phyloP scores from a whole-genome alignment of 345 rosid genomes.

The Viola odorata region DNA sequence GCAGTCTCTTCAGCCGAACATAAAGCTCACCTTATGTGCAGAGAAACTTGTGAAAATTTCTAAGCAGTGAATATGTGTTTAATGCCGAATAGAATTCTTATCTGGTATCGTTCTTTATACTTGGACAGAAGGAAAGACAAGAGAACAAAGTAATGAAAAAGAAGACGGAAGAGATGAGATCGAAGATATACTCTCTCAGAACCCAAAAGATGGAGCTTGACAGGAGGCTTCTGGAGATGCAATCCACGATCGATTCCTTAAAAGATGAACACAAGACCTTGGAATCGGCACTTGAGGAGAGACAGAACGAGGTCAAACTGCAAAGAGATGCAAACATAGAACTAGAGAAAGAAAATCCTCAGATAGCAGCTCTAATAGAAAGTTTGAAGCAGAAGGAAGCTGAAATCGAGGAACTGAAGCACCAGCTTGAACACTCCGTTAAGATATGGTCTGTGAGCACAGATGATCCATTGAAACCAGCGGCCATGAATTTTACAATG shows the following conservation, averaged over 20 bases:
- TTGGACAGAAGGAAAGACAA: slow-evolving; percentile 48
- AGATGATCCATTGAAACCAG: slow-evolving; percentile 23
- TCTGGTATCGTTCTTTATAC: background rate
- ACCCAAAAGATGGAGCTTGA: slow-evolving; percentile 48
- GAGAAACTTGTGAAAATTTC: no score
- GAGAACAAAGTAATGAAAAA: slow-evolving; percentile 31
- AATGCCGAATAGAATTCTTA: background rate
- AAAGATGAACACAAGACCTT: slow-evolving; percentile 46
- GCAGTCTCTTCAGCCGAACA: no score
- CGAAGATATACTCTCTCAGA: slow-evolving; percentile 32
- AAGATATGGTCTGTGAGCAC: slow-evolving; percentile 28
- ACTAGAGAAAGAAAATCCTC: slow-evolving; percentile 16
- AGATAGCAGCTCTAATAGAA: slow-evolving; percentile 28
- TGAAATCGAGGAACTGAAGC: slow-evolving; percentile 42
- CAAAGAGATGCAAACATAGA: slow-evolving; percentile 20
- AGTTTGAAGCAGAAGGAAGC: slow-evolving; percentile 46
- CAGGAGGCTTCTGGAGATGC: slow-evolving; percentile 41
- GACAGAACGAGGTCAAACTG: slow-evolving; percentile 34
- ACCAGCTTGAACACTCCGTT: slow-evolving; percentile 18
- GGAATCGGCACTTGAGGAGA: slow-evolving; percentile 46
- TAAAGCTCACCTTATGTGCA: no score
- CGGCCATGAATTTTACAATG: slow-evolving; percentile 11
- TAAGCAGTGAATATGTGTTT: no score
- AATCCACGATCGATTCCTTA: slow-evolving; percentile 46
- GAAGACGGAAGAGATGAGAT: slow-evolving; percentile 42